Evolutionary conservation across 2,329 filamentous ascomycete species (phyloP), one percentile per base, ranked within the genome.

Genomic region (Knufia fluminis): DNA sequence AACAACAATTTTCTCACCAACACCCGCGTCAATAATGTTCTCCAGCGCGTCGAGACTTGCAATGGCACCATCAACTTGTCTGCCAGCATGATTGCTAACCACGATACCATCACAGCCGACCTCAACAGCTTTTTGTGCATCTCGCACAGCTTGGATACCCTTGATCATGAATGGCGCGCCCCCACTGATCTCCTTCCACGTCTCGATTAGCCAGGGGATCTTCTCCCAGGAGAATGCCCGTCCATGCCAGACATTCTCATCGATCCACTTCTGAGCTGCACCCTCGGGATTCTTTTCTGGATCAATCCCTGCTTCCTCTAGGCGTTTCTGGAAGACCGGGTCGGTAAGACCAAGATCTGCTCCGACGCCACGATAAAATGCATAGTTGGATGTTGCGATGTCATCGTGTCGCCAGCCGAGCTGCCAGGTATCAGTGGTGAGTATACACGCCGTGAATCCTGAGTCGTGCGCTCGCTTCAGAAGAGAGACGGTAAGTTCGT

Each of bases 81-180:
- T 65, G 0, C 83, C 83, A 1, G 83, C 84, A 61, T 88, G 84
- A 57, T 88, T 88, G 12, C 74, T 78, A 1, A 87, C 69, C 1
- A 87, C 73, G 42, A 88, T 83, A 0, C 79, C 83, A 55, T 86
- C 78, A 2, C 78, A 76, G 0, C 80, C 82, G 10, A 72, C 60
- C 46, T 82, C 72, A 31, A 80, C 71, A 1, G 79, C 79, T 56
- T 69, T 72, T 46, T 72, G 68, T 12, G 83, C 83, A 62, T 88
- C 84, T 35, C 71, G 69, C 0, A 78, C 75, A 12, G 75, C 78
- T 66, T 86, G 82, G n/a, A 88, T 77, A 0, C 83, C 83, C 64
- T 87, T 88, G 22, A 87, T 63, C 43, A 55, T 82, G 67, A 70
- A 86, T 56, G 59, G 80, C 68, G 74, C 73, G 6, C 79, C 70